Conservation (phyloP, 805 yeast genomes). For the Wickerhamiella cacticola region DNA sequence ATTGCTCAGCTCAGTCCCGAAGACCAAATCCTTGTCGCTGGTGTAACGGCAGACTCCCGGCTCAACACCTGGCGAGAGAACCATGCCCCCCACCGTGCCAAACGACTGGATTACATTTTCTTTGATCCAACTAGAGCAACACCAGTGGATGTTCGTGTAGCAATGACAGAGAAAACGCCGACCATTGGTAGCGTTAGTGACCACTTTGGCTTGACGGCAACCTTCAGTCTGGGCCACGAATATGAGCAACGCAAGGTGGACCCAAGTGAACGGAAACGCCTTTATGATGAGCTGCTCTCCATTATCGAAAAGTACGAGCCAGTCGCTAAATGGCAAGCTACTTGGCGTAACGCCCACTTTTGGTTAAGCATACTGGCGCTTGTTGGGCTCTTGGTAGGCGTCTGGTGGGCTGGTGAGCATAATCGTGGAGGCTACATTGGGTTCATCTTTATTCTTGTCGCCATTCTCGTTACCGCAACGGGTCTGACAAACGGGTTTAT, state of each 20-base stretch:
- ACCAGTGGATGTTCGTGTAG: slow-evolving; percentile 54
- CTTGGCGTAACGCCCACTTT: slow-evolving; percentile 58
- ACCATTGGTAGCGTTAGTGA: slow-evolving; percentile 73
- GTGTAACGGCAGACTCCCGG: slow-evolving; percentile 80
- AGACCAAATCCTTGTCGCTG: slow-evolving; percentile 60
- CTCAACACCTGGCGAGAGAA: slow-evolving; percentile 75
- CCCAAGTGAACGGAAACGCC: slow-evolving; percentile 2
- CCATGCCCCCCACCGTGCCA: slow-evolving; percentile 51
- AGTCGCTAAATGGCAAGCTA: slow-evolving; percentile 47
- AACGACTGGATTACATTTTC: slow-evolving; percentile 81
- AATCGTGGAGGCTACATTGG: slow-evolving; percentile 47
- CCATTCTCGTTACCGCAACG: slow-evolving; percentile 45
- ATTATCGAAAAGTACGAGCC: slow-evolving; percentile 39
- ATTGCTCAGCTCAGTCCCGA: slow-evolving; percentile 39
- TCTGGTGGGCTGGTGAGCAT: slow-evolving; percentile 44
- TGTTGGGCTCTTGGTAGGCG: slow-evolving; percentile 43
- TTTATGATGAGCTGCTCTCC: slow-evolving; percentile 40
- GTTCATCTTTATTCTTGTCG: slow-evolving; percentile 48
- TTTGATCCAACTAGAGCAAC: slow-evolving; percentile 45
- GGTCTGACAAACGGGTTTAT: slow-evolving; percentile 70
- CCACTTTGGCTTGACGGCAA: slow-evolving; percentile 59
- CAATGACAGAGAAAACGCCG: slow-evolving; percentile 58
- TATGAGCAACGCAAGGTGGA: background rate
- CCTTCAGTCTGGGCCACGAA: slow-evolving; percentile 14
- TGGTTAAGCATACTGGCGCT: slow-evolving; percentile 40